Evolutionary conservation across 2,329 filamentous ascomycete genomes (phyloP).

Genomic region (Fusarium virguliforme): DNA sequence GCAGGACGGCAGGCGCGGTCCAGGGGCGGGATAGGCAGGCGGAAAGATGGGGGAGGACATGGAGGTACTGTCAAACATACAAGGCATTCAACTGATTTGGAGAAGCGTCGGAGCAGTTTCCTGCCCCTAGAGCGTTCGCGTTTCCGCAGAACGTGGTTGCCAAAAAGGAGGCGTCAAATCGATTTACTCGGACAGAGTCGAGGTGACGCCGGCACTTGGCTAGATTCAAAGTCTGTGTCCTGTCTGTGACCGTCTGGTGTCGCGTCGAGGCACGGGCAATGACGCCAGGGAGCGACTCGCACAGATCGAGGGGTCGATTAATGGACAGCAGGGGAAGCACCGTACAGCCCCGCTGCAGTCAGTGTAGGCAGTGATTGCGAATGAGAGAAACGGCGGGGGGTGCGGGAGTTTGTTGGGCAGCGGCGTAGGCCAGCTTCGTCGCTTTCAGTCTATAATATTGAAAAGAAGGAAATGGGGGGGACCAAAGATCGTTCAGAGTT

Average conservation of each 20-base stretch:
- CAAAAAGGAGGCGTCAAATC: conserved; percentile 37
- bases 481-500: conserved; percentile 41
- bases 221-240: conserved; percentile 40
- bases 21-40: conserved; percentile 28
- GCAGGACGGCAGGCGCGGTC: conserved; percentile 35
- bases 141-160: conserved; percentile 51
- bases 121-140: conserved; percentile 52
- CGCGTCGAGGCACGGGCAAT: conserved; percentile 37
- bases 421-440: conserved; percentile 53
- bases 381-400: conserved; percentile 30
- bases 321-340: conserved; percentile 27
- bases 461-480: conserved; percentile 20
- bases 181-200: conserved; percentile 24
- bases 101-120: conserved; percentile 53
- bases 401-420: conserved; percentile 40
- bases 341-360: conserved; percentile 23
- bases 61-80: conserved; percentile 50
- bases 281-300: conserved; percentile 34
- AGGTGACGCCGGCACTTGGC: conserved; percentile 44
- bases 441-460: conserved; percentile 42
- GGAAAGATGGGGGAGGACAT: conserved; percentile 28
- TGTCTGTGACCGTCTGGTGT: conserved; percentile 18
- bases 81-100: conserved; percentile 58
- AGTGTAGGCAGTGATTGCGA: conserved; percentile 28
- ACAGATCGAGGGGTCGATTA: conserved; percentile 32